Percentiles rank a stretch among this genome's conserved stretches.
phyloP scores from a whole-genome alignment of 352 stramenopile species.

The Phytophthora idaei region DNA sequence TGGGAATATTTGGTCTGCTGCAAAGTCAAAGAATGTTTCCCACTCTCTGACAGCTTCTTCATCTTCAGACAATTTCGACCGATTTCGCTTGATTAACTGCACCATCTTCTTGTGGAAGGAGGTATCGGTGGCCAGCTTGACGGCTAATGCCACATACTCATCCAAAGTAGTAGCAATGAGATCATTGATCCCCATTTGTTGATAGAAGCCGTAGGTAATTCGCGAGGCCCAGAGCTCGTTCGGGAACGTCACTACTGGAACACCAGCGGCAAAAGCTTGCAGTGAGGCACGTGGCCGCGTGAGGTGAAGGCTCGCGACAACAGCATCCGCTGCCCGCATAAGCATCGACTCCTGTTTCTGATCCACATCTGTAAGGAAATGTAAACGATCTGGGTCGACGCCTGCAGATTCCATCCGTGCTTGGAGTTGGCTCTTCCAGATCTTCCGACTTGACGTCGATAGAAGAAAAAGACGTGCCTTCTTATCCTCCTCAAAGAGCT shows the following conservation, averaged over 20 bases:
- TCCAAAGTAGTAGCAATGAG: slow-evolving; percentile 51
- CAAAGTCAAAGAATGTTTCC: slow-evolving; percentile 75
- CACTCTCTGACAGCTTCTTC: slow-evolving; percentile 58
- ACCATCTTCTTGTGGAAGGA: slow-evolving; percentile 54
- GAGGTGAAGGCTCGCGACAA: slow-evolving; percentile 64
- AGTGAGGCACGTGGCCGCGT: slow-evolving; percentile 54
- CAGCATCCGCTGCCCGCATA: slow-evolving; percentile 56
- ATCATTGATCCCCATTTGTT: slow-evolving; percentile 65
- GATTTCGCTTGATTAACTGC: slow-evolving; percentile 46
- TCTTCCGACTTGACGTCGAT: slow-evolving; percentile 50
- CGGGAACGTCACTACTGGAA: slow-evolving; percentile 68
- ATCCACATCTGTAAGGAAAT: slow-evolving; percentile 70
- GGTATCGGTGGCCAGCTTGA: slow-evolving; percentile 54
- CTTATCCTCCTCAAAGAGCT: slow-evolving; percentile 52
- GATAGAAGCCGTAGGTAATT: slow-evolving; percentile 70
- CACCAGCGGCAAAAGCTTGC: slow-evolving; percentile 61
- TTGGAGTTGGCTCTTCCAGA: slow-evolving; percentile 58
- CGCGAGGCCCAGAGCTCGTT: slow-evolving; percentile 67
- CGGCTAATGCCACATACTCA: slow-evolving; percentile 57
- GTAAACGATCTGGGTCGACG: slow-evolving; percentile 39
- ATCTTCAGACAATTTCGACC: slow-evolving; percentile 52
- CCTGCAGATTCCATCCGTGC: slow-evolving; percentile 45
- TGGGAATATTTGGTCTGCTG: slow-evolving; percentile 33
- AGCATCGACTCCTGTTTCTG: slow-evolving; percentile 58
- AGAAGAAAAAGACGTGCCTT: slow-evolving; percentile 71